Evolutionary conservation across 1,284 basidiomycete species (phyloP), one percentile per base, ranked within the genome.

Genomic region (Apiotrichum laibachii): DNA sequence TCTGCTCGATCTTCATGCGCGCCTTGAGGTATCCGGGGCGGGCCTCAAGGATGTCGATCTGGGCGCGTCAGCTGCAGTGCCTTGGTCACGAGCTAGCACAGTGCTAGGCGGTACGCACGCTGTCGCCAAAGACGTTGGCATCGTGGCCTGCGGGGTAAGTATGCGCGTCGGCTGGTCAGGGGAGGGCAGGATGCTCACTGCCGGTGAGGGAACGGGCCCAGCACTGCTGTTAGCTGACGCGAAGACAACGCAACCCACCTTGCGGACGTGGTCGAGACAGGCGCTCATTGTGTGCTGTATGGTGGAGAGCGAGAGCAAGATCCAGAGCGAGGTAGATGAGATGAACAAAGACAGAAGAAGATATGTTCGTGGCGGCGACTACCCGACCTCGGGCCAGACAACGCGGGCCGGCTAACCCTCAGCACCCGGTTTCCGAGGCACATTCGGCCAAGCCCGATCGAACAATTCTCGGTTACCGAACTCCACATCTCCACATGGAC

Each of bases 41-140:
- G n/a, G 61, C 61, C 16, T 54, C 57, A 42, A 63, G 39, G n/a
- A 63, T 40, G 43, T 53, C 48, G 21, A 62, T 51, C 61, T 59
- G 51, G 1, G 6, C 31, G 13, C 22, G 21, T 46, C 15, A 46
- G 45, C 13, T n/a, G n/a, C n/a, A n/a, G n/a, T n/a, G 4, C 6
- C 21, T 52, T 8, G 6, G 2, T n/a, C n/a, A 43, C n/a, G 55
- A 21, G 15, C 26, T 9, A 21, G 9, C 16, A 6, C 2, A 11
- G n/a, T n/a, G n/a, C n/a, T n/a, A 19, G 10, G 22, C 15, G 5
- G 8, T 15, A 37, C 15, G 19, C 50, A 31, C 43, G 53, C 51
- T 40, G 16, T 50, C 39, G 33, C 51, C 50, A 31, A 55, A 47
- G 15, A 62, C 57, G 35, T 42, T 47, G 11, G 50, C 16, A 33